Evolutionary conservation across 2,329 filamentous ascomycete species (phyloP).

Genomic region (Claviceps sorghi): DNA sequence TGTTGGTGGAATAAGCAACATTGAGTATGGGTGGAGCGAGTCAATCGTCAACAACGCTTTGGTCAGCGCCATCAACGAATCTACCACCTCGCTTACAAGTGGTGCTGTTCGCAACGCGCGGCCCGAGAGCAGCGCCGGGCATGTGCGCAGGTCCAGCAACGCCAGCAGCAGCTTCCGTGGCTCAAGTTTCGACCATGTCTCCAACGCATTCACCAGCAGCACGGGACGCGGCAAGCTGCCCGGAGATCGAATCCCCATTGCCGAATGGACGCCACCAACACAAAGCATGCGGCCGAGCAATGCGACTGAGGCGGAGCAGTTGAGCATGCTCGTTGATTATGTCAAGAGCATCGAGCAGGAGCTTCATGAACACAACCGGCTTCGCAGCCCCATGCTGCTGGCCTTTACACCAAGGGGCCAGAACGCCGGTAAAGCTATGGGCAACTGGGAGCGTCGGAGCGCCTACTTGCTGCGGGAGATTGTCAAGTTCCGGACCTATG

Average conservation of each 20-base stretch:
- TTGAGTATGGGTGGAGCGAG: constrained; percentile 95
- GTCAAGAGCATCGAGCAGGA: constrained; percentile 78
- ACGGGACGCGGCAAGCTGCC: constrained; percentile 48
- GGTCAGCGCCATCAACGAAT: constrained; percentile 38
- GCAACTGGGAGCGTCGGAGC: constrained; percentile 95
- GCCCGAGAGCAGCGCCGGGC: constrained; percentile 35
- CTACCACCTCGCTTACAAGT: constrained; percentile 7
- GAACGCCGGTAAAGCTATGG: constrained; percentile 73
- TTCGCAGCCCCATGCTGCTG: constrained; percentile 73
- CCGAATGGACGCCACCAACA: constrained; percentile 77
- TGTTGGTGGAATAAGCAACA: constrained; percentile 84
- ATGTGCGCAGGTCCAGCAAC: constrained; percentile 27
- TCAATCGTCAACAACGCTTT: constrained; percentile 53
- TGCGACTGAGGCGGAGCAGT: constrained; percentile 65
- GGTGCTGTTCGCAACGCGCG: constrained; percentile 15
- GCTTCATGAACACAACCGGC: constrained; percentile 71
- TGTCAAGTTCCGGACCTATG: constrained; percentile 92
- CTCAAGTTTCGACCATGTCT: constrained; percentile 46
- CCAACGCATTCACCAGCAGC: constrained; percentile 36
- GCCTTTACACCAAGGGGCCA: constrained; percentile 75
- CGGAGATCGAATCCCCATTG: constrained; percentile 70
- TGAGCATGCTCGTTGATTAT: constrained; percentile 59
- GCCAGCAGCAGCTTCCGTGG: constrained; percentile 38
- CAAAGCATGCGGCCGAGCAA: constrained; percentile 81
- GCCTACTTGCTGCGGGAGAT: constrained; percentile 84